A percentile compares a stretch with the other conserved stretches of the same genome.
Evolutionary conservation across 176 grass and related monocot genomes (phyloP).

Genomic region (Thalia dealbata): DNA sequence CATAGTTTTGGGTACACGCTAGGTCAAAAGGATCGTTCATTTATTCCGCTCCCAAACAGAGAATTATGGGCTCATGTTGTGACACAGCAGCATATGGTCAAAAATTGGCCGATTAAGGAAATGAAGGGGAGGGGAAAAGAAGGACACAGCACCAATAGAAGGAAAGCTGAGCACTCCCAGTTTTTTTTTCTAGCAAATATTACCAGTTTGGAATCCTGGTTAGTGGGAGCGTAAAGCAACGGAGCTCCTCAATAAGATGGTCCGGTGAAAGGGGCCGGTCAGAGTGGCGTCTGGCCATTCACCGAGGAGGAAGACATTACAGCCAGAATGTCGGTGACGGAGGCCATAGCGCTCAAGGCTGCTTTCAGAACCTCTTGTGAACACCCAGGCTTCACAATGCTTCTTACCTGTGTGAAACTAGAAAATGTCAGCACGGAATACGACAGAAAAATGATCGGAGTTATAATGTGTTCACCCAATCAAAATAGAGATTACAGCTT

Average conservation of each 20-base stretch:
- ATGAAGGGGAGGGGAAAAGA: too few species aligned
- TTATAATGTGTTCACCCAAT: neutral
- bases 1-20: too few species aligned
- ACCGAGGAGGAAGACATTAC: slow-evolving; percentile 68
- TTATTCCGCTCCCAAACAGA: neutral
- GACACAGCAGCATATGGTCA: neutral
- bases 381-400: slow-evolving; percentile 95
- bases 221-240: neutral
- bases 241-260: neutral
- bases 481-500: neutral
- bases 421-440: neutral
- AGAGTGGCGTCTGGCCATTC: slow-evolving; percentile 27
- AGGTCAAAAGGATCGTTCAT: neutral
- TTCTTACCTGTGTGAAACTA: slow-evolving; percentile 46
- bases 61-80: neutral
- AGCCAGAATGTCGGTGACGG: slow-evolving; percentile 65
- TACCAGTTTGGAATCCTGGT: neutral
- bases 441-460: neutral
- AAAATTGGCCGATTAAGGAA: neutral
- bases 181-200: neutral
- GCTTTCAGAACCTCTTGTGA: slow-evolving; percentile 91
- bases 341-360: slow-evolving; percentile 68
- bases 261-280: slow-evolving; percentile 4
- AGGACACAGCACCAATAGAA: neutral
- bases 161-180: neutral